These are phyloP conservation scores for Cucumis cinereus DNA, from an alignment of 306 rosid genomes.

Conservation along the genomic window DNA sequence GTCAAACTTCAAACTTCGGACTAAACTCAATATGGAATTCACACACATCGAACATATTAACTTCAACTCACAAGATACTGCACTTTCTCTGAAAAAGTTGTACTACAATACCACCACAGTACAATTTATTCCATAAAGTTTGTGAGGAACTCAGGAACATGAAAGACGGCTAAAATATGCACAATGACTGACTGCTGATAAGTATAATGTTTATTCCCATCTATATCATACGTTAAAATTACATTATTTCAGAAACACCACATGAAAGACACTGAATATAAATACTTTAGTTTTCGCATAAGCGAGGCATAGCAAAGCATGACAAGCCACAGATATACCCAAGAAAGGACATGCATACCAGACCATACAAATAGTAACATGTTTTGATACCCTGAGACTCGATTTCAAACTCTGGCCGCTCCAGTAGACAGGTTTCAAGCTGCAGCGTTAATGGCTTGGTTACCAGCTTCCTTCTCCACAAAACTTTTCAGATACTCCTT, in stretches of 20 bases:
- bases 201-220: background rate
- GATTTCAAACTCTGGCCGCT: background rate
- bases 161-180: background rate
- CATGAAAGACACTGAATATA: background rate
- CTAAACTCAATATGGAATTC: too few species aligned
- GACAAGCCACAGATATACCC: background rate
- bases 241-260: background rate
- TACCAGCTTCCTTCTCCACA: conserved; percentile 43
- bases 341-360: background rate
- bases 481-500: conserved; percentile 55
- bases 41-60: background rate
- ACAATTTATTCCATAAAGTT: background rate
- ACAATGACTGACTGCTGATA: background rate
- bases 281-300: background rate
- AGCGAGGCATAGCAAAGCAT: background rate
- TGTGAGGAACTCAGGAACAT: too few species aligned
- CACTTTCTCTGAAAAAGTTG: background rate
- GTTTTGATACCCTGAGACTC: background rate
- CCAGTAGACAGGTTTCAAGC: conserved; percentile 23
- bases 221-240: background rate
- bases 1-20: too few species aligned
- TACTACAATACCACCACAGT: too few species aligned
- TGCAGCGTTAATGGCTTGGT: conserved; percentile 45
- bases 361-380: background rate
- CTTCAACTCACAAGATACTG: background rate